Evolutionary conservation across 2,329 filamentous ascomycete species (phyloP).

Genomic region (Bipolaris sorokiniana): DNA sequence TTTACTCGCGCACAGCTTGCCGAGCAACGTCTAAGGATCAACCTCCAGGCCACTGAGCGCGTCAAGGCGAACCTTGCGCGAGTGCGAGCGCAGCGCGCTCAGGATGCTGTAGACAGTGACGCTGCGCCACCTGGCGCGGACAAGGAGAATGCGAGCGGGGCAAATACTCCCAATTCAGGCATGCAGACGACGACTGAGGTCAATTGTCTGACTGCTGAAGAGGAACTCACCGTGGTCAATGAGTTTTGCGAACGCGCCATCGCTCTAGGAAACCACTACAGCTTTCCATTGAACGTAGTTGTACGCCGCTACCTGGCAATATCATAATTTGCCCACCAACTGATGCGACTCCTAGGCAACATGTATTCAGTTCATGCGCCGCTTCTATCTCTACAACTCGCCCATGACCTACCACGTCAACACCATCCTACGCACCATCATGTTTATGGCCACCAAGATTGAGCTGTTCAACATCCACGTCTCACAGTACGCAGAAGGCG

Average conservation of each 20-base stretch:
- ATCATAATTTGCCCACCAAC: neutral
- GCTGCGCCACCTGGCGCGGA: constrained; percentile 37
- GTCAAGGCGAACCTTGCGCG: constrained; percentile 64
- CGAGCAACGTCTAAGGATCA: constrained; percentile 77
- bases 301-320: constrained; percentile 43
- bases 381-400: constrained; percentile 95
- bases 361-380: constrained; percentile 85
- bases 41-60: constrained; percentile 75
- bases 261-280: constrained; percentile 63
- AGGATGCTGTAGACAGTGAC: constrained; percentile 40
- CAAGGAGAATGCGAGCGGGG: constrained; percentile 40
- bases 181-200: constrained; percentile 55
- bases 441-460: constrained; percentile 93
- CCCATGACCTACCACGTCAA: constrained; percentile 95
- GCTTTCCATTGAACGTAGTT: constrained; percentile 66
- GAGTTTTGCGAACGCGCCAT: constrained; percentile 73
- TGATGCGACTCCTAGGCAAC: constrained; percentile 64
- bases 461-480: constrained; percentile 80
- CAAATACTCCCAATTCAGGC: constrained; percentile 34
- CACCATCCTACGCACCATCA: constrained; percentile 83
- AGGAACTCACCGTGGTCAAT: constrained; percentile 81
- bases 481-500: constrained; percentile 60
- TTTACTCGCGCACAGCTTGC: constrained; percentile 77
- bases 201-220: constrained; percentile 81
- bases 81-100: constrained; percentile 48